phyloP scores from a whole-genome alignment of 208 protist genomes.

The Acanthamoeba triangularis region DNA sequence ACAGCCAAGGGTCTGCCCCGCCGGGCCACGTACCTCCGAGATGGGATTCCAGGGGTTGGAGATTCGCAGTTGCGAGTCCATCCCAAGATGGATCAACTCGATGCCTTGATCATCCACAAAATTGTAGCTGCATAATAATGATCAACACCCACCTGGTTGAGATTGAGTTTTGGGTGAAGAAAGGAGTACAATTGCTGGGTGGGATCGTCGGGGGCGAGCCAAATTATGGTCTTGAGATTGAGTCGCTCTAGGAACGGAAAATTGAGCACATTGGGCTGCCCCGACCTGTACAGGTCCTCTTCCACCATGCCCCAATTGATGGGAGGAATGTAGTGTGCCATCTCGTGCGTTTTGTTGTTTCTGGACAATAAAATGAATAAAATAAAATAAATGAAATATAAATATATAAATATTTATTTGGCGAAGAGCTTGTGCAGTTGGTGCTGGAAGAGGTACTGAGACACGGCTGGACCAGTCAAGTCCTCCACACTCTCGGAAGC shows the following conservation, averaged over 20 bases:
- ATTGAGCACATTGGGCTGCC: slow-evolving; percentile 96
- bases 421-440: slow-evolving; percentile 1
- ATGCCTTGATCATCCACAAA: slow-evolving; percentile 97
- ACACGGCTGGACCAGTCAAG: neutral
- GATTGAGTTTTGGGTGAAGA: slow-evolving; percentile 30
- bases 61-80: slow-evolving; percentile 64
- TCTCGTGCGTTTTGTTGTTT: neutral
- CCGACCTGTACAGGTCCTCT: slow-evolving; percentile 97
- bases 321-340: slow-evolving; percentile 67
- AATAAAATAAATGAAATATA: no score
- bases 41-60: slow-evolving; percentile 89
- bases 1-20: no score
- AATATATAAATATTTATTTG: neutral
- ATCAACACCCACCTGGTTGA: neutral
- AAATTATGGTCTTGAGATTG: slow-evolving; percentile 96
- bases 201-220: slow-evolving; percentile 95
- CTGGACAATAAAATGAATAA: neutral
- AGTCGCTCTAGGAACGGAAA: slow-evolving; percentile 98
- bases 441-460: slow-evolving; percentile 3
- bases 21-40: slow-evolving; percentile 85
- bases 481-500: neutral
- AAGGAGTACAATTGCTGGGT: slow-evolving; percentile 92
- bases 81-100: slow-evolving; percentile 89
- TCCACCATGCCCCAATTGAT: slow-evolving; percentile 98
- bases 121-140: slow-evolving; percentile 85